phyloP scores from a whole-genome alignment of 169 alveolate species.

The Neospora caninum region DNA sequence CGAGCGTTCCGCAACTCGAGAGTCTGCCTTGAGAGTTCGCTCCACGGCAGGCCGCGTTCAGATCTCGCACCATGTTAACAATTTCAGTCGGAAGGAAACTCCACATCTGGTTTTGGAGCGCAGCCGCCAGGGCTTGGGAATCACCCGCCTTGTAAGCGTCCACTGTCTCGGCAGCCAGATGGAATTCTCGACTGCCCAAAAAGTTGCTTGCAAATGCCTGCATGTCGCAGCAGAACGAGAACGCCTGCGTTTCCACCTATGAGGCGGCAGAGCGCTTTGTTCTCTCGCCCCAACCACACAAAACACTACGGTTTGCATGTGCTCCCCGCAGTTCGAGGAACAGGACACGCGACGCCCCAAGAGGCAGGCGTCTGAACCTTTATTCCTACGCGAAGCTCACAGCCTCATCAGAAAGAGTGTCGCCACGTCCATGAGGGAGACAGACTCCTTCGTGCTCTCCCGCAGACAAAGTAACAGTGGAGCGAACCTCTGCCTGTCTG shows the following conservation, averaged over 20 bases:
- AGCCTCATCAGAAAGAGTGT: no score
- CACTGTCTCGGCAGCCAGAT: conserved; percentile 7
- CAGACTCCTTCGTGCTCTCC: no score
- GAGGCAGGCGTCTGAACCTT: no score
- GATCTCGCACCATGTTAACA: background rate
- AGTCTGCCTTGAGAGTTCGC: background rate
- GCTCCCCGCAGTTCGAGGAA: background rate
- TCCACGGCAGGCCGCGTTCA: background rate
- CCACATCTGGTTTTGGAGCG: background rate
- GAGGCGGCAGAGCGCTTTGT: no score
- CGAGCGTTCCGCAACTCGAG: background rate
- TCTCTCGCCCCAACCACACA: background rate
- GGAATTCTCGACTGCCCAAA: background rate
- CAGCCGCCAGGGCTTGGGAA: background rate
- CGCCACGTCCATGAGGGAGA: no score
- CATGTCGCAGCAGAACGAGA: background rate
- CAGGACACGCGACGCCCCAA: no score
- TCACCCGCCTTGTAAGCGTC: conserved; percentile 21
- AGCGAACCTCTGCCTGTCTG: no score
- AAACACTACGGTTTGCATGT: background rate
- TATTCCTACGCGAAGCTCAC: no score
- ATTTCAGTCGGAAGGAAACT: background rate
- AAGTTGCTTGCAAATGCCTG: conserved; percentile 30
- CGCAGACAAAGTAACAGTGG: no score
- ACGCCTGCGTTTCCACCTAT: no score